These are phyloP conservation scores for Geoglossum cookeanum DNA, from an alignment of 2,329 filamentous ascomycete genomes.

Conservation along the genomic window DNA sequence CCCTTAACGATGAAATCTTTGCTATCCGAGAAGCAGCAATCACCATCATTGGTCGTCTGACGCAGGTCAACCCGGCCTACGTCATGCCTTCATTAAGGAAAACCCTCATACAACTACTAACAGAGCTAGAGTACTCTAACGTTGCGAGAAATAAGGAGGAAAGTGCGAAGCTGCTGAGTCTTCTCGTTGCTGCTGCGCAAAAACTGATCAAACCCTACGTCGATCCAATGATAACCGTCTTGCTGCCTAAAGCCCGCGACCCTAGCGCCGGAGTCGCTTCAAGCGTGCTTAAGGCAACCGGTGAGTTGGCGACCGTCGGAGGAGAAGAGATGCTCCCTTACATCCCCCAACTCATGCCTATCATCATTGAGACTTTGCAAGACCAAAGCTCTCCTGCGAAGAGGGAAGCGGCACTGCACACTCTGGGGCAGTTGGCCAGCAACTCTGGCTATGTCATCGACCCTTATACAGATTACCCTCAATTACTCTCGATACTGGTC, in stretches of 20 bases:
- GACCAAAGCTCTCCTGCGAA: constrained; percentile 83
- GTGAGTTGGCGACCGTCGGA: constrained; percentile 82
- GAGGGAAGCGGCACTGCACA: constrained; percentile 76
- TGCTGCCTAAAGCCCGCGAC: constrained; percentile 85
- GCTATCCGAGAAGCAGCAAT: constrained; percentile 87
- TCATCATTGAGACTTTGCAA: constrained; percentile 84
- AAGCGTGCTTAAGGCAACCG: constrained; percentile 86
- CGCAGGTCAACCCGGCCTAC: constrained; percentile 83
- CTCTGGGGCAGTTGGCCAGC: constrained; percentile 78
- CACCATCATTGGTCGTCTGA: constrained; percentile 84
- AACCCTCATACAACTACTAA: constrained; percentile 86
- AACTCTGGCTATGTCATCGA: constrained; percentile 97
- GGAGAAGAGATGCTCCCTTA: constrained; percentile 87
- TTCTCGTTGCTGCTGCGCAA: constrained; percentile 84
- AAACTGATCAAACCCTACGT: constrained; percentile 91
- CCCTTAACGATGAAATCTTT: constrained; percentile 88
- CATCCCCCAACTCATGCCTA: constrained; percentile 80
- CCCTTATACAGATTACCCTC: constrained; percentile 86
- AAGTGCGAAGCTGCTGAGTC: constrained; percentile 77
- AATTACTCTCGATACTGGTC: constrained; percentile 79
- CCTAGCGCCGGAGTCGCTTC: constrained; percentile 73
- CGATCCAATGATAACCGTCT: constrained; percentile 82
- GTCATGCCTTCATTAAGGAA: constrained; percentile 92
- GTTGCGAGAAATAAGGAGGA: constrained; percentile 90
- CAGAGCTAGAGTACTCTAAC: constrained; percentile 90